Evolutionary conservation across 441 rosid genomes (phyloP).

Genomic region (Syzygium syzygioides): DNA sequence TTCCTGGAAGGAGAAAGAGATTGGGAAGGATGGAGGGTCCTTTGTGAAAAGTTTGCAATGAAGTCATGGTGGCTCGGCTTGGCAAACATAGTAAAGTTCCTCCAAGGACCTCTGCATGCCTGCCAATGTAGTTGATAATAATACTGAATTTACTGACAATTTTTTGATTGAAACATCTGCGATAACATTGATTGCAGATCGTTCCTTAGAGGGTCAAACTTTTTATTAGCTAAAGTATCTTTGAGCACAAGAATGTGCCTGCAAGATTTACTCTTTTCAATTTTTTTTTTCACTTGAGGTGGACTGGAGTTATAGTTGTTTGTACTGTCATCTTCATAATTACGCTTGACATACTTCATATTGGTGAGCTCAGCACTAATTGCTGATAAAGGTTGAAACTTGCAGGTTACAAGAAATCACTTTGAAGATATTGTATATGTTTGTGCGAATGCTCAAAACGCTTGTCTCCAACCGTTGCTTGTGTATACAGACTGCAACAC

Average conservation of each 20-base stretch:
- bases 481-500: slow-evolving; percentile 61
- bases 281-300: neutral
- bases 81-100: neutral
- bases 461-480: slow-evolving; percentile 35
- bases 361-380: neutral
- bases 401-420: slow-evolving; percentile 58
- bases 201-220: neutral
- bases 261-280: neutral
- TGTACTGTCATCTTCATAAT: neutral
- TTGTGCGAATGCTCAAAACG: slow-evolving; percentile 25
- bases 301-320: neutral
- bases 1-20: neutral
- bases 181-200: neutral
- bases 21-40: neutral
- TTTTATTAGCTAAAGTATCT: neutral
- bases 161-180: neutral
- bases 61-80: neutral
- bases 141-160: neutral
- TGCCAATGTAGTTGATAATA: neutral
- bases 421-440: slow-evolving; percentile 66
- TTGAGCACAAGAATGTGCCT: neutral
- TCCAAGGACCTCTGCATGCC: neutral
- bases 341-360: neutral
- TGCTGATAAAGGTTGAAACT: neutral
- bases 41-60: neutral